A percentile compares a stretch with the other conserved stretches of the same genome.
Evolutionary conservation across 768 basidiomycete species (phyloP).

Genomic region (Tylopilus balloui): DNA sequence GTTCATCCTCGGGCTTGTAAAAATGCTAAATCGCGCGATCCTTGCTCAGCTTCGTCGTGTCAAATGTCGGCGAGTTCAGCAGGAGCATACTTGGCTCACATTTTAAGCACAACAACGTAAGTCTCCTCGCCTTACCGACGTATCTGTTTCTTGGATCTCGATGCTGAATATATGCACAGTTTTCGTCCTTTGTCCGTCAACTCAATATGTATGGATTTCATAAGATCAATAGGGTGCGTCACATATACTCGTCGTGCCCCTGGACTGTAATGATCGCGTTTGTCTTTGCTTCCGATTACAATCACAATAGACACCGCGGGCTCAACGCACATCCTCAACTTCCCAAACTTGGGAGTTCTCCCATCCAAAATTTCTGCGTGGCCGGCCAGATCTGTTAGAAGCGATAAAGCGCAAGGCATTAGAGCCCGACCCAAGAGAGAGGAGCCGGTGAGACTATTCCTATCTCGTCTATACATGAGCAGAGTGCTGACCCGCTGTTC

Average conservation of each 20-base stretch:
- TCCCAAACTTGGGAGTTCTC: conserved; percentile 89
- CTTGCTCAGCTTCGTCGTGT: conserved; percentile 64
- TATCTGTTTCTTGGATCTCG: not conserved
- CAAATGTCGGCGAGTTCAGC: conserved; percentile 83
- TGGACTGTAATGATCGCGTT: conserved; percentile 12
- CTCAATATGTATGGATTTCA: conserved; percentile 97
- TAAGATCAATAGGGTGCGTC: conserved; percentile 80
- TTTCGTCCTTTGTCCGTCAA: conserved; percentile 92
- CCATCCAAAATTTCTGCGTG: conserved; percentile 81
- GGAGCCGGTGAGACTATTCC: conserved; percentile 20
- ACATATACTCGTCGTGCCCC: not conserved
- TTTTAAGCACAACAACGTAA: conserved; percentile 87
- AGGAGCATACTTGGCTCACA: conserved; percentile 79
- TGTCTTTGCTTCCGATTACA: not conserved
- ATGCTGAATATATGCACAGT: conserved; percentile 41
- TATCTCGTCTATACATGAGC: not conserved
- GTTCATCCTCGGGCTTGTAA: not conserved
- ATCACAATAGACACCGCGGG: conserved; percentile 62
- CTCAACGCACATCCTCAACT: conserved; percentile 74
- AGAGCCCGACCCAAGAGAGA: conserved; percentile 65
- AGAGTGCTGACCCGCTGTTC: conserved; percentile 1
- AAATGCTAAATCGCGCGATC: not conserved
- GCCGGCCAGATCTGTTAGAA: conserved; percentile 73
- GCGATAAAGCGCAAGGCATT: conserved; percentile 84
- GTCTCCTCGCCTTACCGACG: conserved; percentile 28